Evolutionary conservation across 371 early-diverging fungal species (phyloP), one percentile per base, ranked within the genome.

Genomic region (Blakeslea trispora): DNA sequence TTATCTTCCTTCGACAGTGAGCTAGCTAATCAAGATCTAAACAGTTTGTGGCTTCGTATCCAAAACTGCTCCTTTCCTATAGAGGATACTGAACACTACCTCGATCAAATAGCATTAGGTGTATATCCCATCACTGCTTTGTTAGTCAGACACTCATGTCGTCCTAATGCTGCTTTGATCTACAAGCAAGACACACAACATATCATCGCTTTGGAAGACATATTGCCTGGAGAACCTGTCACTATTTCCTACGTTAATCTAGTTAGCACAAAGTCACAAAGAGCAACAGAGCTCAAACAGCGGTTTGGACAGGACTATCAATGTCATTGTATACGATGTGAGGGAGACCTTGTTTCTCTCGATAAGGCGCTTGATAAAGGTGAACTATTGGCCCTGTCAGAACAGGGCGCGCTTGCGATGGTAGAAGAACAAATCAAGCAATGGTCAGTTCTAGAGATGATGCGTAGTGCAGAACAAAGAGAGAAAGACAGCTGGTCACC

Each of bases 101-200:
- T 89, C 45, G 86, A 87, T 34, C 63, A 76, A 3, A 64, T 90
- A 49, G 93, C 84, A 0, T 84, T 86, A 17, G 92, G 91, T 14
- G 78, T 87, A 14, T 91, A 86, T 57, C 92, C 93, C 0, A 53
- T 91, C 17, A 90, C 84, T 0, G 75, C 92, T 1, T 68, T 91
- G 47, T 80, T 55, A 24, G 61, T 94, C 45, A 85, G 85, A 58
- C 94, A 95, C 69, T 89, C 91, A 3, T 95, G 95, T 64, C 69
- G 75, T 10, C 95, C 94, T 14, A 94, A 93, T 51, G 77, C 86
- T 18, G 81, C 80, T 19, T 81, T 87, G 13, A 71, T 81, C 37
- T 85, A 82, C 50, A 77, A 72, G 31, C 60, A 56, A 21, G 74
- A 63, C 0, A 75, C 70, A 6, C 71, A 78, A 22, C 72, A 75